These are phyloP conservation scores for Trametes hirsuta DNA, from an alignment of 1,284 basidiomycete species.

Conservation along the genomic window DNA sequence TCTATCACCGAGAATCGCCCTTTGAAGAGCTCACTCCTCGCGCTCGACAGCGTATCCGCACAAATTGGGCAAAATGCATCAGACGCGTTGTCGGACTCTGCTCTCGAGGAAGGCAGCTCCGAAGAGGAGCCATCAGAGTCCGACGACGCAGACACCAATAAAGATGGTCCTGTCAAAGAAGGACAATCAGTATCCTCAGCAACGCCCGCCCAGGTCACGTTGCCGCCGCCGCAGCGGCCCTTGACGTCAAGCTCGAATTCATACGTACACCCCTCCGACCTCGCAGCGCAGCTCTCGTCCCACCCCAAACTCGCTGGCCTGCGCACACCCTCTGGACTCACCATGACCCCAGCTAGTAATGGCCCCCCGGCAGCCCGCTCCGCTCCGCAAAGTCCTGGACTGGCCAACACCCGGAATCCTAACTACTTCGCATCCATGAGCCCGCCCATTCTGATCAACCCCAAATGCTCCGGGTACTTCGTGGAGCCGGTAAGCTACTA, in stretches of 20 bases:
- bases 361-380: constrained; percentile 22
- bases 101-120: constrained; percentile 43
- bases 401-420: constrained; percentile 11
- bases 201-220: background rate
- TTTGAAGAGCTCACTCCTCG: constrained; percentile 27
- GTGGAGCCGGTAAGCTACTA: constrained; percentile 81
- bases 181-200: constrained; percentile 4
- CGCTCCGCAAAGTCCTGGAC: constrained; percentile 10
- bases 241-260: constrained; percentile 21
- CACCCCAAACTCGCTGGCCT: constrained; percentile 60
- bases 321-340: constrained; percentile 38
- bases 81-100: constrained; percentile 46
- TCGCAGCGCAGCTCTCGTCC: constrained; percentile 52
- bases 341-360: constrained; percentile 35
- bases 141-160: constrained; percentile 43
- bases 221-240: constrained; percentile 15
- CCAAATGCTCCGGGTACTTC: constrained; percentile 94
- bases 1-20: constrained; percentile 30
- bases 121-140: constrained; percentile 30
- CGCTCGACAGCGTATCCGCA: constrained; percentile 27
- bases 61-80: constrained; percentile 39
- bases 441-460: constrained; percentile 71
- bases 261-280: constrained; percentile 43
- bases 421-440: constrained; percentile 37
- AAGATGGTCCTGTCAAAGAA: constrained; percentile 20